Base-by-base conservation (phyloP, 2,329 filamentous ascomycete genomes). In the Fusarium humuli region DNA sequence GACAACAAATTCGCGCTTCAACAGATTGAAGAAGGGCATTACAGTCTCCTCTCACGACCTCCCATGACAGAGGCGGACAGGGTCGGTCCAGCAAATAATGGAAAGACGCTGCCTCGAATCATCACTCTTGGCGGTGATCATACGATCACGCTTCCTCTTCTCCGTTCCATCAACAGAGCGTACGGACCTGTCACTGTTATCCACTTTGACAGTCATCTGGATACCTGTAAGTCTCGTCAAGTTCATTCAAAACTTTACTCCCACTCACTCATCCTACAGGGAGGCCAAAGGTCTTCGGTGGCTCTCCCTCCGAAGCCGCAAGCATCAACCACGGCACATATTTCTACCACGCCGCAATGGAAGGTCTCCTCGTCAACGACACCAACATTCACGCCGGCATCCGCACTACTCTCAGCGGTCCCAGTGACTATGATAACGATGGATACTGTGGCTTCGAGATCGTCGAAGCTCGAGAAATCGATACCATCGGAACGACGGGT, bases 381-480 rank as follows among this genome's bases (percentile, higher is more conserved):
- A 91, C 88, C 72, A 95, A 94, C 81, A 94, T 97, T 80, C 93
- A 97, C 78, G 93, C 92, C 18, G 93, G 93, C 41, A 96, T 97
- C 78, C 89, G 93, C 59, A 96, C 93, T 0, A 96, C 92, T 1
- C 83, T 97, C 1, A 89, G 88, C 0, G 90, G 90, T 13, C 81
- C 84, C 25, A 89, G 89, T 69, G 91, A 92, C 76, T 93, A 92
- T 76, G 89, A 90, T 16, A 89, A 91, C 69, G 92, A 95, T 69
- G 88, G 84, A 18, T 78, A 86, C 67, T 92, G 95, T 80, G 92
- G 92, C 49, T 97, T 94, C 77, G 93, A 96, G 72, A 93, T 97
- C 62, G 94, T 97, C 77, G 92, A 94, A 44, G 74, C 74, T 2
- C 72, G 83, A 45, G 84, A 86, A 75, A 83, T 86, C 57, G 84